A percentile compares a stretch with the other conserved stretches of the same genome.
These are phyloP conservation scores for Helminthosporium solani DNA, from an alignment of 2,329 filamentous ascomycete genomes.

Conservation along the genomic window DNA sequence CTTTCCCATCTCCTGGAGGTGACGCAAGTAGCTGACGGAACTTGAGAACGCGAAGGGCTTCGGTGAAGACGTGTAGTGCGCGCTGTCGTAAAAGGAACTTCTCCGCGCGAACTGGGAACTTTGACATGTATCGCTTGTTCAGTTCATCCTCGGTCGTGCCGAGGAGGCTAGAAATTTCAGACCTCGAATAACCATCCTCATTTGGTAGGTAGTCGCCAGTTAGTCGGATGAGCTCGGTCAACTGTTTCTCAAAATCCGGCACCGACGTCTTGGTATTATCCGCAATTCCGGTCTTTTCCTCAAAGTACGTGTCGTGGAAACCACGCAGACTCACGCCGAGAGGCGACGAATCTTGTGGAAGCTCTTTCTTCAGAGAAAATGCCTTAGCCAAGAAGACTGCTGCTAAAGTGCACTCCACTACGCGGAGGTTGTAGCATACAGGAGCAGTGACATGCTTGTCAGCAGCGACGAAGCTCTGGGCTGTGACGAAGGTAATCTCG, in stretches of 20 bases:
- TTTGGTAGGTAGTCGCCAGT: constrained; percentile 70
- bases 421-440: constrained; percentile 92
- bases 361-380: constrained; percentile 56
- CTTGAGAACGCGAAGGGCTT: constrained; percentile 80
- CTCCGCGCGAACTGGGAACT: constrained; percentile 85
- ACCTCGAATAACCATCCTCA: constrained; percentile 82
- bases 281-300: constrained; percentile 49
- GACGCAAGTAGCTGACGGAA: constrained; percentile 74
- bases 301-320: constrained; percentile 82
- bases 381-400: constrained; percentile 66
- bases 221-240: constrained; percentile 70
- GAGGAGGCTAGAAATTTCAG: constrained; percentile 76
- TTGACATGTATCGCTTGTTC: constrained; percentile 76
- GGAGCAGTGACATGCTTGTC: constrained; percentile 95
- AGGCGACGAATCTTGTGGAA: constrained; percentile 77
- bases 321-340: constrained; percentile 80
- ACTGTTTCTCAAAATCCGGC: constrained; percentile 58
- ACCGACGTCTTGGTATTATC: constrained; percentile 51
- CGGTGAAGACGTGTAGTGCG: constrained; percentile 85
- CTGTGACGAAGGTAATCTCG: constrained; percentile 87
- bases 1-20: constrained; percentile 52
- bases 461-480: constrained; percentile 88
- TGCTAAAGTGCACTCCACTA: constrained; percentile 91
- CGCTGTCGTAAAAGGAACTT: constrained; percentile 85
- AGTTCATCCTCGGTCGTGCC: constrained; percentile 69